Evolutionary conservation across 2,329 filamentous ascomycete species (phyloP).

Genomic region (Ceratocystis smalleyi): DNA sequence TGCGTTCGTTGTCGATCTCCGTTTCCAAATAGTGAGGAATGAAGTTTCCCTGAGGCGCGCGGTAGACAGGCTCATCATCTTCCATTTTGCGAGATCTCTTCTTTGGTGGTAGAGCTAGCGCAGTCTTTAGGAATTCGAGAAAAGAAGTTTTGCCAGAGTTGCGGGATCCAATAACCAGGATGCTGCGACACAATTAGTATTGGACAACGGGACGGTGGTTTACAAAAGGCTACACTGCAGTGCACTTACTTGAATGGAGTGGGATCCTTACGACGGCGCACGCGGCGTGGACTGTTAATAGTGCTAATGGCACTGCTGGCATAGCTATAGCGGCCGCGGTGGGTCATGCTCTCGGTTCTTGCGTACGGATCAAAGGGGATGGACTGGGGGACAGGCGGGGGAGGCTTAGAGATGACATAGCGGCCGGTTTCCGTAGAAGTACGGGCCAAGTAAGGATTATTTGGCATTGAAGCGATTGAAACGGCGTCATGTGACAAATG

Average conservation of each 20-base stretch:
- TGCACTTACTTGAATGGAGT: slow-evolving; percentile 98
- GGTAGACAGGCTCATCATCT: slow-evolving; percentile 43
- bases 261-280: slow-evolving; percentile 89
- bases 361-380: slow-evolving; percentile 57
- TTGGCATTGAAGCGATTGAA: slow-evolving; percentile 39
- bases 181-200: slow-evolving; percentile 34
- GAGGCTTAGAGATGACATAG: slow-evolving; percentile 30
- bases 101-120: slow-evolving; percentile 66
- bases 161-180: slow-evolving; percentile 77
- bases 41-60: slow-evolving; percentile 51
- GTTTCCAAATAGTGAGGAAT: slow-evolving; percentile 83
- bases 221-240: slow-evolving; percentile 21
- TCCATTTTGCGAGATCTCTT: slow-evolving; percentile 48
- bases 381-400: slow-evolving; percentile 37
- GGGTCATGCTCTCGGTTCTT: slow-evolving; percentile 84
- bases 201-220: background rate
- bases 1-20: slow-evolving; percentile 79
- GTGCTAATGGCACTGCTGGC: slow-evolving; percentile 81
- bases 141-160: slow-evolving; percentile 92
- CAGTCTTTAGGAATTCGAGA: slow-evolving; percentile 82
- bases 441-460: slow-evolving; percentile 28
- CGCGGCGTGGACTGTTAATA: slow-evolving; percentile 80
- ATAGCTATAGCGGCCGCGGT: slow-evolving; percentile 92
- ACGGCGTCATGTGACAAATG: slow-evolving; percentile 43
- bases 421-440: slow-evolving; percentile 39